These are phyloP conservation scores for Ichthyophthirius multifiliis DNA, from an alignment of 169 alveolate genomes.

Conservation along the genomic window DNA sequence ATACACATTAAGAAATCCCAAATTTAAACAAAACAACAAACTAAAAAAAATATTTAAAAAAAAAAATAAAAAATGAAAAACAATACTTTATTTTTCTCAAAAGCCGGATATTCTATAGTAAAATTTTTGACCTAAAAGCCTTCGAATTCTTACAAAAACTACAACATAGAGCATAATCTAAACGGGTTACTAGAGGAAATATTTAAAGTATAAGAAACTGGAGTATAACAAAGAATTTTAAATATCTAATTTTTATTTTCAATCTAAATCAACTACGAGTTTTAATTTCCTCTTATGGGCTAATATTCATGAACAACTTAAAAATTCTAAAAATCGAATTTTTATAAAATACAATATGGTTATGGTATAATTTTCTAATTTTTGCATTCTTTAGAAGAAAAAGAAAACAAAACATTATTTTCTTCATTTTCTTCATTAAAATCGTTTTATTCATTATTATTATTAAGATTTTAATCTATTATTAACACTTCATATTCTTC, in stretches of 20 bases:
- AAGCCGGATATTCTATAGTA: slow-evolving; percentile 38
- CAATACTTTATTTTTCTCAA: slow-evolving; percentile 43
- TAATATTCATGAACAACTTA: slow-evolving; percentile 21
- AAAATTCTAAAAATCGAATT: slow-evolving; percentile 24
- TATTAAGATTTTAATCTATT: slow-evolving; percentile 18
- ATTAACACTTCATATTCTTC: slow-evolving; percentile 29
- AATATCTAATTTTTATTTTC: slow-evolving; percentile 36
- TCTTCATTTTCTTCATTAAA: neutral
- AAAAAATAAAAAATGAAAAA: neutral
- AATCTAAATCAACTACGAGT: neutral
- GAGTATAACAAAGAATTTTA: slow-evolving; percentile 16
- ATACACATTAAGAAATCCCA: slow-evolving; percentile 8
- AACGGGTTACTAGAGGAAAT: neutral
- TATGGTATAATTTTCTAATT: neutral
- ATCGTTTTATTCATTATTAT: no score
- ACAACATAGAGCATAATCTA: no score
- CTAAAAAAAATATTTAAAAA: neutral
- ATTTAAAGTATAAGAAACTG: slow-evolving; percentile 1
- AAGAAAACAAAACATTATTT: slow-evolving; percentile 18
- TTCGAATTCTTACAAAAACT: slow-evolving; percentile 23
- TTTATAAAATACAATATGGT: slow-evolving; percentile 19
- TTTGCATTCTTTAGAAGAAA: slow-evolving; percentile 19
- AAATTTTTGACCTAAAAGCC: slow-evolving; percentile 20
- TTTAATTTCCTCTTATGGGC: neutral
- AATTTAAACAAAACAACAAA: slow-evolving; percentile 13